Evolutionary conservation across 306 rosid species (phyloP), one percentile per base, ranked within the genome.

Genomic region (Argentina anserina): DNA sequence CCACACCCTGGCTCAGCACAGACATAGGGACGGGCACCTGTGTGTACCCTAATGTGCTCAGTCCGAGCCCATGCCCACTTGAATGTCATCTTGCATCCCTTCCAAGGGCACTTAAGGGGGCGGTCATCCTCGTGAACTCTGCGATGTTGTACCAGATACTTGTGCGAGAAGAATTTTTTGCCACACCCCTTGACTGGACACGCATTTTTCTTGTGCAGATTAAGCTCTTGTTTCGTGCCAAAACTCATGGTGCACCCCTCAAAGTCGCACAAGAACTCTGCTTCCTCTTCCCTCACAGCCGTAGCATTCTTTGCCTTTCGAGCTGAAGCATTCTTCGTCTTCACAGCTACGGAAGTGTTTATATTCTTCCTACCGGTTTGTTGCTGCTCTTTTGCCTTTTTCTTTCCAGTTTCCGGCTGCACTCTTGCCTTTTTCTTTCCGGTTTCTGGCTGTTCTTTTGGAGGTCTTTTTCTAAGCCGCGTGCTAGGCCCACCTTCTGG

Each of bases 51-150:
- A 66, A 95, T 90, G 85, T 95, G 99, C 68, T 95, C 99, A 0
- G 99, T 95, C 50, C 97, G 96, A 53, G 99, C 97, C 99, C 99
- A 92, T 41, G 99, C 93, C 99, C 97, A 92, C 84, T 95, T 95
- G 91, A 95, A 95, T 45, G 90, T 90, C 99, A 92, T 95, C 93
- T 92, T 92, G 96, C 99, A 95, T 72, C 99, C 99, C 87, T 87
- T 95, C 99, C 99, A 95, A 26, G 97, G 97, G 71, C 99, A 95
- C 87, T 81, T 81, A 65, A 95, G 87, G 68, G 99, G 99, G 34
- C 97, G 97, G 31, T 95, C 99, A 72, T 95, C 99, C 82, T 81
- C 67, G 42, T 95, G 99, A 63, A 95, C 99, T 65, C 97, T 88
- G 1, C 97, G 91, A 71, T 95, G 99, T 81, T 95, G 99, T 84